phyloP scores from a whole-genome alignment of 2,329 filamentous ascomycete species.

The Thermothelomyces thermophilus region DNA sequence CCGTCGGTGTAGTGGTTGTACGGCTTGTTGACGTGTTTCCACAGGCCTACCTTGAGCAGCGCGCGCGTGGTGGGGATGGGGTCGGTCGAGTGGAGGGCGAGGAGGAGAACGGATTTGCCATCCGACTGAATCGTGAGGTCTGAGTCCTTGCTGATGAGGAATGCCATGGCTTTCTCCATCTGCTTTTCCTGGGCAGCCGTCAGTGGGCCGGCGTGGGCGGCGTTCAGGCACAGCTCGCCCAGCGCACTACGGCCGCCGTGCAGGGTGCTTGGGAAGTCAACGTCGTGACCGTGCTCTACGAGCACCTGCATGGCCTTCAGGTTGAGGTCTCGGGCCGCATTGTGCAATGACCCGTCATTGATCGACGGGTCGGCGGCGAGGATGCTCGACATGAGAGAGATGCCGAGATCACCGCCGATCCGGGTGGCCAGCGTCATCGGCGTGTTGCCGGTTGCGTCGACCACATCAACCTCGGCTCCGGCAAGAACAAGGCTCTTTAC shows the following conservation, averaged over 20 bases:
- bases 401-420: constrained; percentile 46
- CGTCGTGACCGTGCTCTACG: constrained; percentile 52
- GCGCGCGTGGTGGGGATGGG: constrained; percentile 49
- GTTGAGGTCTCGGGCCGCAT: constrained; percentile 55
- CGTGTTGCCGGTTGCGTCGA: constrained; percentile 51
- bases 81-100: constrained; percentile 53
- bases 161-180: constrained; percentile 51
- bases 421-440: constrained; percentile 54
- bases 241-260: constrained; percentile 58
- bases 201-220: constrained; percentile 40
- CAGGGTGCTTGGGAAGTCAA: constrained; percentile 57
- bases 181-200: constrained; percentile 42
- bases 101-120: constrained; percentile 52
- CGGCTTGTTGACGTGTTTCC: constrained; percentile 56
- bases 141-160: constrained; percentile 50
- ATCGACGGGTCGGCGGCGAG: constrained; percentile 49
- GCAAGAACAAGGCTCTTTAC: constrained; percentile 50
- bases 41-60: constrained; percentile 57
- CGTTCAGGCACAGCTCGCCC: constrained; percentile 55
- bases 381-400: constrained; percentile 48
- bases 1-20: constrained; percentile 50
- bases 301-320: constrained; percentile 50
- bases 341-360: constrained; percentile 62
- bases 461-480: constrained; percentile 53
- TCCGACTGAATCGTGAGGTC: constrained; percentile 50